Evolutionary conservation across 345 rosid genomes (phyloP), one percentile per base, ranked within the genome.

Genomic region (Syzygium aqueum): DNA sequence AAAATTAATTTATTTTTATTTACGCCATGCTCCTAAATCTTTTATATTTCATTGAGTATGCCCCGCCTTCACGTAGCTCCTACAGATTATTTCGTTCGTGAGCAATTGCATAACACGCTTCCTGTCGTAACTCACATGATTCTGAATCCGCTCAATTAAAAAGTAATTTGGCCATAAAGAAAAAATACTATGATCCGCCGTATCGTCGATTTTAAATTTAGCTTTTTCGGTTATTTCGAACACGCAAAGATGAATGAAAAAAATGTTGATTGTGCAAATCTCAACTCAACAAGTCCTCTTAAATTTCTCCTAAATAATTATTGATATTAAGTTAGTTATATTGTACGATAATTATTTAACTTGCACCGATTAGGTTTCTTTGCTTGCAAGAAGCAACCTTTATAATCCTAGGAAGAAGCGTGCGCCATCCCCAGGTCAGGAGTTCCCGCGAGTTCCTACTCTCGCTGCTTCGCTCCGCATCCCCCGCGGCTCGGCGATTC

Each of bases 141-240:
- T 67, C 0, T 3, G 12, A 22, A 30, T 4, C 3, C 1, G 1
- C 78, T 17, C 12, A 1, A 67, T 67, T 5, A 11, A 67, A 67
- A 67, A 67, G 12, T 67, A 33, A 67, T 73, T 73, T 5, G 14
- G 0, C 10, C 37, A 0, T 3, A 9, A 61, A 9, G 4, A 33
- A 8, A 8, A 67, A 0, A 0, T 5, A 1, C 5, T 8, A 67
- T 0, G 11, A 4, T 65, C 0, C 5, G 0, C 17, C 0, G 0
- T 30, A 2, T 19, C 16, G 19, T 4, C 0, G 19, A 21, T 19
- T 73, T 5, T 1, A 3, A 33, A 19, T 19, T 33, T 4, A 19
- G 1, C 0, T 0, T 73, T 33, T 73, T 73, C 3, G 10, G 2
- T 3, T 33, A 37, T 73, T 37, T 33, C 0, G 0, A 37, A 73